phyloP scores from a whole-genome alignment of 441 rosid genomes.

The Dalechampia spathulata region DNA sequence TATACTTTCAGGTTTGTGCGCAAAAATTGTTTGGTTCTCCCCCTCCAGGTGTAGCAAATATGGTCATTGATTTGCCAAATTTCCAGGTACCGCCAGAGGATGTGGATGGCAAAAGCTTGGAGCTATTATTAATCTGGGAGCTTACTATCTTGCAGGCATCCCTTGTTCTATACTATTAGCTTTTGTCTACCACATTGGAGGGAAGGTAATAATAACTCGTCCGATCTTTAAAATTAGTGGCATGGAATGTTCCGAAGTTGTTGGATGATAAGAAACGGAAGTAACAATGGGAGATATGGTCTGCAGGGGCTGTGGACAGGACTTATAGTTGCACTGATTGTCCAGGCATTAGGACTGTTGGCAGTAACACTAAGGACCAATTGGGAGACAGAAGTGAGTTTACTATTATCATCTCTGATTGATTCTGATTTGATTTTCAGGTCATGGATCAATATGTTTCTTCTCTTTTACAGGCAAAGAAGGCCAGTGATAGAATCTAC shows the following conservation, averaged over 20 bases:
- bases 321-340: constrained; percentile 5
- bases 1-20: constrained; percentile 24
- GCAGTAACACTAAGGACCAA: constrained; percentile 8
- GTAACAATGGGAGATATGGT: background rate
- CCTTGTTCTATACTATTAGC: constrained; percentile 19
- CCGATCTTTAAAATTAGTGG: too few relatives aligned
- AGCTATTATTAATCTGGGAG: constrained; percentile 19
- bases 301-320: constrained; percentile 19
- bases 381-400: constrained; percentile 14
- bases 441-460: background rate
- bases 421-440: background rate
- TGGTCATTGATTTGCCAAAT: background rate
- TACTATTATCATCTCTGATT: background rate
- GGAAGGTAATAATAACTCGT: constrained; percentile 12
- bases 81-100: constrained; percentile 20
- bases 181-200: constrained; percentile 17
- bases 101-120: constrained; percentile 27
- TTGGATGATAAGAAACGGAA: background rate
- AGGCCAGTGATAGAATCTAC: constrained; percentile 8
- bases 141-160: constrained; percentile 21
- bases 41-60: too few relatives aligned
- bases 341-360: constrained; percentile 3
- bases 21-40: too few relatives aligned
- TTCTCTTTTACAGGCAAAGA: constrained; percentile 4
- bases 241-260: too few relatives aligned